Evolutionary conservation across 441 rosid species (phyloP).

Genomic region (Populus hybrid): DNA sequence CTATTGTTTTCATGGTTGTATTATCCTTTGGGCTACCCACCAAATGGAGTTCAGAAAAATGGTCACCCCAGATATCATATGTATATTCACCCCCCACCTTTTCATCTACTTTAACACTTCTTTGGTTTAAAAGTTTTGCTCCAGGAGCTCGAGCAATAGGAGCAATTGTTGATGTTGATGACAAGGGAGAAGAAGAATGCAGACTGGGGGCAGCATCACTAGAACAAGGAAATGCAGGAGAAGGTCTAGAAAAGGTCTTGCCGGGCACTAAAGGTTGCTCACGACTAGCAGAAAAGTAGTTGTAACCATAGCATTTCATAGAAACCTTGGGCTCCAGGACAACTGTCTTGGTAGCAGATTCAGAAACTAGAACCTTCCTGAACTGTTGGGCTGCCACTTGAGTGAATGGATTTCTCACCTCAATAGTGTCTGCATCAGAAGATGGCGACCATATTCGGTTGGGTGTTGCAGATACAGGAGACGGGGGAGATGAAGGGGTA

Average conservation of each 20-base stretch:
- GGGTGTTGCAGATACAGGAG: constrained; percentile 44
- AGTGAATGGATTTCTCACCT: constrained; percentile 31
- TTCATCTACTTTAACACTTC: constrained; percentile 32
- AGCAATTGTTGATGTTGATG: constrained; percentile 42
- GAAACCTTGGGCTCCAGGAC: constrained; percentile 23
- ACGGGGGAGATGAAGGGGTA: constrained; percentile 83
- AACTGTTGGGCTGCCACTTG: constrained; percentile 23
- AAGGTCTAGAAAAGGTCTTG: constrained; percentile 38
- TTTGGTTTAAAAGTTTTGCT: constrained; percentile 32
- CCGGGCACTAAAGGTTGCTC: constrained; percentile 25
- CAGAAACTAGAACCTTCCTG: constrained; percentile 27
- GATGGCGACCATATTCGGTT: constrained; percentile 28
- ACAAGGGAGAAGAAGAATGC: constrained; percentile 30
- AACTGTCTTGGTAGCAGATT: constrained; percentile 18
- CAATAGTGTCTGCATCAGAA: constrained; percentile 30
- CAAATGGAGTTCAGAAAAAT: constrained; percentile 52
- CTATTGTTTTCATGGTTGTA: constrained; percentile 33
- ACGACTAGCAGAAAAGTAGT: constrained; percentile 15
- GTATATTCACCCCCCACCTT: constrained; percentile 39
- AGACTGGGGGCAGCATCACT: constrained; percentile 25
- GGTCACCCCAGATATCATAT: constrained; percentile 92
- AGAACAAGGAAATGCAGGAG: constrained; percentile 48
- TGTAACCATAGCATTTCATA: constrained; percentile 16
- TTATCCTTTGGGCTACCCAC: constrained; percentile 41
- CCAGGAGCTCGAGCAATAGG: constrained; percentile 85